Percentiles rank a stretch among this genome's conserved stretches.
These are phyloP conservation scores for Monilinia laxa DNA, from an alignment of 2,329 filamentous ascomycete genomes.

Conservation along the genomic window DNA sequence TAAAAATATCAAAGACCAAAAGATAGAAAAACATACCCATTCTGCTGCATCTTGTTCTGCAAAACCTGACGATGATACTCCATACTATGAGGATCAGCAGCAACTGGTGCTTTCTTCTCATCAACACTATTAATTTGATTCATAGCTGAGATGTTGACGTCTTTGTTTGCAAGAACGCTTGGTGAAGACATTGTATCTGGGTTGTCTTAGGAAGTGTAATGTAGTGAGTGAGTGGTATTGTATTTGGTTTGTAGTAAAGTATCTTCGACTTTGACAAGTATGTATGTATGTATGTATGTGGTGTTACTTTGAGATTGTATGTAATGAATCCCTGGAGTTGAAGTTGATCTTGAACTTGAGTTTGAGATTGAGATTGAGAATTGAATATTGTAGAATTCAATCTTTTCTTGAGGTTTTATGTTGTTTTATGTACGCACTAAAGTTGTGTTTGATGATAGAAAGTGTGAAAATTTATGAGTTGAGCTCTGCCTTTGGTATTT, in stretches of 20 bases:
- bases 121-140: slow-evolving; percentile 31
- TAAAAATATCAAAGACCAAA: background rate
- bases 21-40: slow-evolving; percentile 52
- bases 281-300: background rate
- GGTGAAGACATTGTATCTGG: slow-evolving; percentile 48
- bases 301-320: background rate
- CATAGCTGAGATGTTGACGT: slow-evolving; percentile 58
- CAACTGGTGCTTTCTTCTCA: slow-evolving; percentile 15
- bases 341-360: no score
- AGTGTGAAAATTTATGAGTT: slow-evolving; percentile 18
- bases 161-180: slow-evolving; percentile 63
- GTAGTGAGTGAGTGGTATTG: background rate
- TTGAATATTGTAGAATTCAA: slow-evolving; percentile 7
- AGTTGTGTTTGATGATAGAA: slow-evolving; percentile 5
- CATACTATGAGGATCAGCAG: slow-evolving; percentile 59
- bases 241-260: background rate
- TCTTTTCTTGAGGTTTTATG: slow-evolving; percentile 7
- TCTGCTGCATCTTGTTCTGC: slow-evolving; percentile 67
- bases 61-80: slow-evolving; percentile 77
- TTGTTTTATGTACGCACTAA: slow-evolving; percentile 13
- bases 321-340: background rate
- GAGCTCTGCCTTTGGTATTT: slow-evolving; percentile 15
- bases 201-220: slow-evolving; percentile 12
- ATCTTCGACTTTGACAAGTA: background rate
- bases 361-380: background rate